These are phyloP conservation scores for Paramecium sonneborni DNA, from an alignment of 73 alveolate genomes.

Conservation along the genomic window DNA sequence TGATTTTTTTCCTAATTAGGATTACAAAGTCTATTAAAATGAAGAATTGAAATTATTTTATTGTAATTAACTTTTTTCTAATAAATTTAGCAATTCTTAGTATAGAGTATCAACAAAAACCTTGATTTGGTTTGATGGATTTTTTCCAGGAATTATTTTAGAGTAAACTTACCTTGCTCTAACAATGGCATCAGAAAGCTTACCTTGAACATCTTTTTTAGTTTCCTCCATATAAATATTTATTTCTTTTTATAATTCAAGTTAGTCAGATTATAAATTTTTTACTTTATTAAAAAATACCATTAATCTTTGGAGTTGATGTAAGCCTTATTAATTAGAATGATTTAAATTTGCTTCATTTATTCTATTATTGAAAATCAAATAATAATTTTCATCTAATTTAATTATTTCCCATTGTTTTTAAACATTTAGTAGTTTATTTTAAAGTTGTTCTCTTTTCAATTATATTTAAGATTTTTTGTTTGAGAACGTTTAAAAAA, in stretches of 20 bases:
- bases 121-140: not conserved
- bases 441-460: not conserved
- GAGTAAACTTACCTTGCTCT: not conserved
- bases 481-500: not conserved
- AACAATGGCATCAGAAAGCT: not conserved
- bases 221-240: not conserved
- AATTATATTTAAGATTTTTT: not conserved
- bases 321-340: not conserved
- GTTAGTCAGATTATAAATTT: not conserved
- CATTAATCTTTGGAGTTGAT: not conserved
- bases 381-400: slow-evolving; percentile 7
- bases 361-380: not conserved
- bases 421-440: not conserved
- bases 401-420: not conserved
- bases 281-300: not conserved
- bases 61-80: not conserved
- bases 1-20: not conserved
- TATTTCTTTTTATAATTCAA: not conserved
- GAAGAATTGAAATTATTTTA: not conserved
- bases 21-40: not conserved
- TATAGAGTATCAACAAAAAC: not conserved
- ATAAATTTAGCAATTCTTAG: not conserved
- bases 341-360: not conserved
- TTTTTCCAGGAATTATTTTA: not conserved
- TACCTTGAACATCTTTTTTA: not conserved